Evolutionary conservation across 176 grass and related monocot genomes (phyloP).

Genomic region (Triticum timopheevii): DNA sequence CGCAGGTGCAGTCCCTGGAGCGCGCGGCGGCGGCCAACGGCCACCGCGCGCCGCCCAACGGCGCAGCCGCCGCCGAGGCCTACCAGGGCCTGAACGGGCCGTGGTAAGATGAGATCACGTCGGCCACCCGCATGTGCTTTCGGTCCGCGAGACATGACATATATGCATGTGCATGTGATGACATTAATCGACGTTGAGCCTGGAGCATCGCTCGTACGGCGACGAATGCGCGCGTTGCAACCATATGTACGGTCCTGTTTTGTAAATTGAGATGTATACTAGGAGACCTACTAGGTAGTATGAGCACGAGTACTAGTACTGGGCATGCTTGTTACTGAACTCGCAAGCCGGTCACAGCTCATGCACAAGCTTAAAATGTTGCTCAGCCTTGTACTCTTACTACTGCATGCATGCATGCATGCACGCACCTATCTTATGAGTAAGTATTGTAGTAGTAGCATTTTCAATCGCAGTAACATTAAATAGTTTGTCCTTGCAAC

Average conservation of each 20-base stretch:
- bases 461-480: not conserved
- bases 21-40: conserved; percentile 43
- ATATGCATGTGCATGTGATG: not conserved
- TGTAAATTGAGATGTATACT: conserved; percentile 22
- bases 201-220: conserved; percentile 20
- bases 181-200: conserved; percentile 3
- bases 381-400: conserved; percentile 31
- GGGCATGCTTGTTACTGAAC: too few species aligned
- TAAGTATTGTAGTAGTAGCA: not conserved
- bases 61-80: not conserved
- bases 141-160: not conserved
- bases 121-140: not conserved
- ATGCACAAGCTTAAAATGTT: not conserved
- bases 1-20: conserved; percentile 85
- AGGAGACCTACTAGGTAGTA: conserved; percentile 1
- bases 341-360: too few species aligned
- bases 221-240: conserved; percentile 5
- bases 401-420: too few species aligned
- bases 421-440: not conserved
- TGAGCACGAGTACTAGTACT: not conserved
- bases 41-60: not conserved
- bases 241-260: conserved; percentile 10
- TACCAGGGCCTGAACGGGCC: conserved; percentile 22
- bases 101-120: conserved; percentile 26
- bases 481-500: not conserved